phyloP scores from a whole-genome alignment of 192 early-diverging fungal genomes.

The Thoreauomyces humboldtii region DNA sequence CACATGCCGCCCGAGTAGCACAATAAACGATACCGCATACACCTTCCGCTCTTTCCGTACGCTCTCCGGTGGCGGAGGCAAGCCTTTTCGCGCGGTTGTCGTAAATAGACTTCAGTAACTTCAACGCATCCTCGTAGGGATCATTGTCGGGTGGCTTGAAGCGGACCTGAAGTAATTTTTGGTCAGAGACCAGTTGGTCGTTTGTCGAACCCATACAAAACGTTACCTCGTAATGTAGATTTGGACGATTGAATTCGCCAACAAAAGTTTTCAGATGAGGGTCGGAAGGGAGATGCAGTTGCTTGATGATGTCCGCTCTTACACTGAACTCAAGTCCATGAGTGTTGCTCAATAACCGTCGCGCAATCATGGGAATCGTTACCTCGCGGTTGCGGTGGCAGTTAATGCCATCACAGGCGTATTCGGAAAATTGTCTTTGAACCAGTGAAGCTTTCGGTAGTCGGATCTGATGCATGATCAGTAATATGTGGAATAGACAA shows the following conservation, averaged over 20 bases:
- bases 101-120: slow-evolving; percentile 30
- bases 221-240: slow-evolving; percentile 51
- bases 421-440: slow-evolving; percentile 49
- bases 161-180: no score
- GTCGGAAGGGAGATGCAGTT: slow-evolving; percentile 32
- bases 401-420: slow-evolving; percentile 76
- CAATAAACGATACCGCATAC: slow-evolving; percentile 54
- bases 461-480: slow-evolving; percentile 31
- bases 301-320: slow-evolving; percentile 38
- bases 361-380: neutral
- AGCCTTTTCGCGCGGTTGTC: slow-evolving; percentile 23
- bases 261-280: slow-evolving; percentile 24
- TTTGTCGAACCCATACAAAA: no score
- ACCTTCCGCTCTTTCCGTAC: slow-evolving; percentile 25
- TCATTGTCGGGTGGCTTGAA: slow-evolving; percentile 39
- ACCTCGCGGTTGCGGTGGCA: slow-evolving; percentile 59
- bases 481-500: no score
- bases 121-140: slow-evolving; percentile 31
- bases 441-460: slow-evolving; percentile 45
- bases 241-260: slow-evolving; percentile 44
- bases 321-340: slow-evolving; percentile 18
- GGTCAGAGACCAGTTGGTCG: no score
- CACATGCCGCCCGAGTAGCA: slow-evolving; percentile 40
- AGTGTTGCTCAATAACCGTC: neutral
- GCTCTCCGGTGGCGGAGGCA: neutral